phyloP scores from a whole-genome alignment of 2,329 filamentous ascomycete genomes.

The Ophiocordyceps unilateralis region DNA sequence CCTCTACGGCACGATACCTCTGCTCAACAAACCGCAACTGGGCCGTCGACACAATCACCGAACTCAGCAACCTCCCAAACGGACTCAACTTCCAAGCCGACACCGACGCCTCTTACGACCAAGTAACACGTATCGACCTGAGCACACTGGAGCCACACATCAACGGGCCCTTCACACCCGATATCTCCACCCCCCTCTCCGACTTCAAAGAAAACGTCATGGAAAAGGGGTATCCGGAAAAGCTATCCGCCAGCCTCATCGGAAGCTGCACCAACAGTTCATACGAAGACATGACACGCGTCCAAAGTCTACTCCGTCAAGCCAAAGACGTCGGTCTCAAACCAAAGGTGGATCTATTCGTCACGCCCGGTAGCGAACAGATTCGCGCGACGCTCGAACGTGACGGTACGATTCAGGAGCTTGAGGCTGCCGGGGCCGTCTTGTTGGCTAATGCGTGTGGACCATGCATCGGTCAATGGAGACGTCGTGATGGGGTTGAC shows the following conservation, averaged over 20 bases:
- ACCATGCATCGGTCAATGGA: slow-evolving; percentile 91
- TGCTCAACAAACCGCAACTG: slow-evolving; percentile 52
- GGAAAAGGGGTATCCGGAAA: slow-evolving; percentile 77
- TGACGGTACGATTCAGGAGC: slow-evolving; percentile 72
- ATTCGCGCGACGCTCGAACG: slow-evolving; percentile 87
- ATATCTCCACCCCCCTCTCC: slow-evolving; percentile 83
- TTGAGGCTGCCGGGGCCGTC: slow-evolving; percentile 70
- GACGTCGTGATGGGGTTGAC: slow-evolving; percentile 64
- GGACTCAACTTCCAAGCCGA: slow-evolving; percentile 58
- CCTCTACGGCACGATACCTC: slow-evolving; percentile 71
- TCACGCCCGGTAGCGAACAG: slow-evolving; percentile 92
- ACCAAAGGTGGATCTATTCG: slow-evolving; percentile 82
- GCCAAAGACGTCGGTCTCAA: slow-evolving; percentile 77
- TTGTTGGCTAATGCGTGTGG: slow-evolving; percentile 92
- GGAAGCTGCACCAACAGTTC: slow-evolving; percentile 98
- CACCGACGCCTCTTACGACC: slow-evolving; percentile 69
- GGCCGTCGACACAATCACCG: slow-evolving; percentile 50
- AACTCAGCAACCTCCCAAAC: slow-evolving; percentile 35
- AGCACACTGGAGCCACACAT: slow-evolving; percentile 85
- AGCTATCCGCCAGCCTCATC: slow-evolving; percentile 82
- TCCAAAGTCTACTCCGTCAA: slow-evolving; percentile 84
- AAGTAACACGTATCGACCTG: slow-evolving; percentile 79
- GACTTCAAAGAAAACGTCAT: slow-evolving; percentile 73
- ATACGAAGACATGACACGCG: slow-evolving; percentile 95
- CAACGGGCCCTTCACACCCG: slow-evolving; percentile 93